phyloP scores from a whole-genome alignment of 371 early-diverging fungal genomes.

The Mucor indicus region DNA sequence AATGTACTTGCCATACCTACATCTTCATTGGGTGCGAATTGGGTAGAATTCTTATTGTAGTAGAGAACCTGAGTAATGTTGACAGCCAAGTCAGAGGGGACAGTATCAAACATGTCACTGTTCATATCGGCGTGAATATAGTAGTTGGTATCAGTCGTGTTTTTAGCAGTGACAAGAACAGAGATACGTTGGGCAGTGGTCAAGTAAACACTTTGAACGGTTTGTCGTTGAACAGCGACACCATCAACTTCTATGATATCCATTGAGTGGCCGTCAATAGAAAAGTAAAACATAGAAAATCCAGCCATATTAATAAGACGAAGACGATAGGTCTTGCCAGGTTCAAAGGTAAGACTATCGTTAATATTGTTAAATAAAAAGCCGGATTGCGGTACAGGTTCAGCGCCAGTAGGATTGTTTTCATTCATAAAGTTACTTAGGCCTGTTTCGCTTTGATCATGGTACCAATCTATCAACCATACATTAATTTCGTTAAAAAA shows the following conservation, averaged over 20 bases:
- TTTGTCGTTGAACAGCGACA: conserved; percentile 52
- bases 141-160: conserved; percentile 63
- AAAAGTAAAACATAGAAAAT: conserved; percentile 71
- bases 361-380: conserved; percentile 49
- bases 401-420: conserved; percentile 64
- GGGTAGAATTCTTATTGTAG: conserved; percentile 38
- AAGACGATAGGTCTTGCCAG: conserved; percentile 83
- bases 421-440: conserved; percentile 47
- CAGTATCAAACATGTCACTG: conserved; percentile 68
- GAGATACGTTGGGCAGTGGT: conserved; percentile 72
- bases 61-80: conserved; percentile 54
- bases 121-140: conserved; percentile 74
- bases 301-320: conserved; percentile 78
- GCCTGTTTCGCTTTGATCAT: conserved; percentile 42
- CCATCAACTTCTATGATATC: conserved; percentile 85
- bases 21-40: conserved; percentile 38
- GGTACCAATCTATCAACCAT: conserved; percentile 75
- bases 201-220: conserved; percentile 55
- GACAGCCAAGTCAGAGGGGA: conserved; percentile 48
- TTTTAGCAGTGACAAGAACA: conserved; percentile 71
- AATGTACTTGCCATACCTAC: conserved; percentile 33
- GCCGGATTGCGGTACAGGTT: conserved; percentile 65
- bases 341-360: conserved; percentile 49
- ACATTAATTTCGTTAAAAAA: conserved; percentile 6
- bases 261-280: conserved; percentile 77